Evolutionary conservation across 805 yeast species (phyloP).

Genomic region (Jamesozyma lodderae): DNA sequence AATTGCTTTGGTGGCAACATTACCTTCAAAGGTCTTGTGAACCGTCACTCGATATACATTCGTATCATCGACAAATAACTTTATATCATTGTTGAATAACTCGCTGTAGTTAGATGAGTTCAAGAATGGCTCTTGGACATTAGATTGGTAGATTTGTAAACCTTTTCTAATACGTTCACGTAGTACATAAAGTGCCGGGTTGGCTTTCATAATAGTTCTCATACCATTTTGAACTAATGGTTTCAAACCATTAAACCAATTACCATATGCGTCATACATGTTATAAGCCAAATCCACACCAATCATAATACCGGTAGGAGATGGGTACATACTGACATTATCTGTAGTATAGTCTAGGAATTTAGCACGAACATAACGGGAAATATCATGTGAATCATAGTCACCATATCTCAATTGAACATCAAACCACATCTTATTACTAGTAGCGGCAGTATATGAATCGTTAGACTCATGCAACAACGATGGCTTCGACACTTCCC

Average conservation of each 20-base stretch:
- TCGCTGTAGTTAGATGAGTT: constrained; percentile 88
- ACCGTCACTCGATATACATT: constrained; percentile 90
- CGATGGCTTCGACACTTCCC: constrained; percentile 82
- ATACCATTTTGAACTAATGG: constrained; percentile 83
- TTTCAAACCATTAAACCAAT: constrained; percentile 94
- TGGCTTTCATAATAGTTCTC: constrained; percentile 88
- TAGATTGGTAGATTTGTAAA: constrained; percentile 84
- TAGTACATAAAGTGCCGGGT: constrained; percentile 84
- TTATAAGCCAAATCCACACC: constrained; percentile 92
- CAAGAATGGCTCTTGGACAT: constrained; percentile 84
- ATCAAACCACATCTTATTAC: constrained; percentile 85
- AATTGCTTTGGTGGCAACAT: constrained; percentile 81
- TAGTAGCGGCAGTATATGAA: constrained; percentile 43
- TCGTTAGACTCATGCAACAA: constrained; percentile 66
- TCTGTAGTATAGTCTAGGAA: constrained; percentile 90
- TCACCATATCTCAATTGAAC: constrained; percentile 94
- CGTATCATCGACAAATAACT: constrained; percentile 84
- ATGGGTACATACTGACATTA: constrained; percentile 75
- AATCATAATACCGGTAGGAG: constrained; percentile 84
- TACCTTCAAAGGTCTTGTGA: constrained; percentile 88
- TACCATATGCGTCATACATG: constrained; percentile 93
- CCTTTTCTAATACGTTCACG: constrained; percentile 94
- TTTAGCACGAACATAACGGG: constrained; percentile 87
- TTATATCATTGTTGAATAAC: constrained; percentile 72
- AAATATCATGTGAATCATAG: constrained; percentile 93